phyloP scores from a whole-genome alignment of 305 asterid species.

The Fraxinus baroniana region DNA sequence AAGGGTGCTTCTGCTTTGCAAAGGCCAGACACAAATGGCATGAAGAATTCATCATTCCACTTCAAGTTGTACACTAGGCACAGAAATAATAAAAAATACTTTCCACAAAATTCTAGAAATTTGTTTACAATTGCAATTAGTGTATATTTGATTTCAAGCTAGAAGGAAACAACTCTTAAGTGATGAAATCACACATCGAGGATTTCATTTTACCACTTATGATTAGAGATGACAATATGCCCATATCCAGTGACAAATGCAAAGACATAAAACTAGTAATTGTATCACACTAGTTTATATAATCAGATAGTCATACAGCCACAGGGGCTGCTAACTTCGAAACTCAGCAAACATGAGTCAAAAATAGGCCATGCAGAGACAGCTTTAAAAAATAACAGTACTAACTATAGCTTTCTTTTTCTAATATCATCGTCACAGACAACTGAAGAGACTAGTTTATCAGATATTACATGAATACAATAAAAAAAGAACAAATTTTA shows the following conservation, averaged over 20 bases:
- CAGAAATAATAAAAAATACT: not conserved
- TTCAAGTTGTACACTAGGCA: not conserved
- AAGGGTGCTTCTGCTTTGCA: not conserved
- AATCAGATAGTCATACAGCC: not conserved
- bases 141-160: not conserved
- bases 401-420: not conserved
- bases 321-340: not conserved
- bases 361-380: not conserved
- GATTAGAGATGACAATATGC: constrained; percentile 2
- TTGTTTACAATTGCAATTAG: not conserved
- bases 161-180: not conserved
- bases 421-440: not conserved
- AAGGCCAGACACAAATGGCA: not conserved
- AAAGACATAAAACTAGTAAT: not conserved
- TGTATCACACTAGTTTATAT: not conserved
- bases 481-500: not conserved
- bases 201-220: not conserved
- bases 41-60: not conserved
- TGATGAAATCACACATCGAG: not conserved
- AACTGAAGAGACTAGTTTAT: not conserved
- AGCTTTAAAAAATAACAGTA: not conserved
- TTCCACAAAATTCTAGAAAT: not conserved
- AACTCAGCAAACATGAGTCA: not conserved
- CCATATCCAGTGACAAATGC: not conserved
- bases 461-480: not conserved